Conservation (phyloP, 2,329 filamentous ascomycete species). For the Colletotrichum sp. region DNA sequence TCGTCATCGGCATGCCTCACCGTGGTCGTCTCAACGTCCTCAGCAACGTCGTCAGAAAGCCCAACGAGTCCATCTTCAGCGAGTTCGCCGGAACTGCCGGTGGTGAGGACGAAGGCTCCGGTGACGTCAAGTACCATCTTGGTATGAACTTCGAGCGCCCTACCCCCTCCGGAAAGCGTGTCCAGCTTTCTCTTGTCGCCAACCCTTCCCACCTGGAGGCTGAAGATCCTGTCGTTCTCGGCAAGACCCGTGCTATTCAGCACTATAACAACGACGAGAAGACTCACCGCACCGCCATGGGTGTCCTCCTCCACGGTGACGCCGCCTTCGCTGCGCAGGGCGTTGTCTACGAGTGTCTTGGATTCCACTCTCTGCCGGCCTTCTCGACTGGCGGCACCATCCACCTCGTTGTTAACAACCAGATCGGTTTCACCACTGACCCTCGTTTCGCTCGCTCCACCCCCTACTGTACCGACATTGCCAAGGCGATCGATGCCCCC, state of each 20-base stretch:
- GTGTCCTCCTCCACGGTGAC: slow-evolving; percentile 94
- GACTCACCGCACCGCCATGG: slow-evolving; percentile 89
- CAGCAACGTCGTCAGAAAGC: slow-evolving; percentile 98
- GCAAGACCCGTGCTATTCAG: slow-evolving; percentile 96
- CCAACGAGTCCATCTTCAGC: slow-evolving; percentile 99
- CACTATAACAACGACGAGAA: slow-evolving; percentile 99
- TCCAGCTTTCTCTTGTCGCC: slow-evolving; percentile 97
- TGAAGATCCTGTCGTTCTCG: slow-evolving; percentile 95
- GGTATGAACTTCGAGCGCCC: slow-evolving; percentile 99
- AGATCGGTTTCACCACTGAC: slow-evolving; percentile 99
- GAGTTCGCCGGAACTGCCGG: slow-evolving; percentile 91
- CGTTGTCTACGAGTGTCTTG: slow-evolving; percentile 97
- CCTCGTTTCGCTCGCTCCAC: slow-evolving; percentile 97
- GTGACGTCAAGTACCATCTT: slow-evolving; percentile 99
- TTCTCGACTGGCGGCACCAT: slow-evolving; percentile 98
- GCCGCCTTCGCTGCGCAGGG: slow-evolving; percentile 96
- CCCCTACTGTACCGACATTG: slow-evolving; percentile 98
- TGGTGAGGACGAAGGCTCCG: slow-evolving; percentile 92
- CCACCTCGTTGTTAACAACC: slow-evolving; percentile 98
- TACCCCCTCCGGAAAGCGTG: slow-evolving; percentile 96
- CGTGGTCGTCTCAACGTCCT: slow-evolving; percentile 97
- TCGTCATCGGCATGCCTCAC: slow-evolving; percentile 99
- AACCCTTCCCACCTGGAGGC: slow-evolving; percentile 98
- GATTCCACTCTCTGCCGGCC: slow-evolving; percentile 92
- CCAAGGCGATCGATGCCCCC: slow-evolving; percentile 97